Conservation (phyloP, 73 alveolate species). For the Paramecium pentaurelia region DNA sequence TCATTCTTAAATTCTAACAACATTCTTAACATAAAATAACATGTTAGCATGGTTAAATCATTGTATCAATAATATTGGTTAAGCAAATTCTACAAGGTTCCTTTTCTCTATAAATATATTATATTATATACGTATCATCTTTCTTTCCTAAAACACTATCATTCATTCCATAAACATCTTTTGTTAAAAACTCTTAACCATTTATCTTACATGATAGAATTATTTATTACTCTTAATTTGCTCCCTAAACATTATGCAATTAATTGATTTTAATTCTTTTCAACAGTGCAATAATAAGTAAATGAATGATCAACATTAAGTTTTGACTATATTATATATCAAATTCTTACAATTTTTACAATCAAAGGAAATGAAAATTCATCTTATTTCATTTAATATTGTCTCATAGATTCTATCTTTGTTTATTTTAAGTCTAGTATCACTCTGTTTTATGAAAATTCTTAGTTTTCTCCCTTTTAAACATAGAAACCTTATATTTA, state of each 20-base stretch:
- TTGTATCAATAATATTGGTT: neutral
- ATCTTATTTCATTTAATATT: neutral
- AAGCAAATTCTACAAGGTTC: conserved; percentile 38
- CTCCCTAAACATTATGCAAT: neutral
- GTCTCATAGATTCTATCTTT: neutral
- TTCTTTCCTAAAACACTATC: conserved; percentile 38
- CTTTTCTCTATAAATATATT: neutral
- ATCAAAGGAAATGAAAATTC: neutral
- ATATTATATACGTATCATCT: neutral
- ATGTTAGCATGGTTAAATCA: neutral
- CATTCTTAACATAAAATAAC: neutral
- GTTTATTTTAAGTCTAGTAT: neutral
- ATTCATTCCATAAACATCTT: conserved; percentile 47
- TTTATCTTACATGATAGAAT: neutral
- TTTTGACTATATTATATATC: neutral
- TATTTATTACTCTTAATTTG: neutral
- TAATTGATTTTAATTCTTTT: neutral
- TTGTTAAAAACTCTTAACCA: neutral
- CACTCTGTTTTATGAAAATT: neutral
- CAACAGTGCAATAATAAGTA: neutral
- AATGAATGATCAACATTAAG: neutral
- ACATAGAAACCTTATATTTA: neutral
- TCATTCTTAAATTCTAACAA: neutral
- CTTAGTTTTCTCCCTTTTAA: neutral
- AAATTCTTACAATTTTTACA: neutral